Conservation (phyloP, 306 rosid species). For the Calophaca sinica region DNA sequence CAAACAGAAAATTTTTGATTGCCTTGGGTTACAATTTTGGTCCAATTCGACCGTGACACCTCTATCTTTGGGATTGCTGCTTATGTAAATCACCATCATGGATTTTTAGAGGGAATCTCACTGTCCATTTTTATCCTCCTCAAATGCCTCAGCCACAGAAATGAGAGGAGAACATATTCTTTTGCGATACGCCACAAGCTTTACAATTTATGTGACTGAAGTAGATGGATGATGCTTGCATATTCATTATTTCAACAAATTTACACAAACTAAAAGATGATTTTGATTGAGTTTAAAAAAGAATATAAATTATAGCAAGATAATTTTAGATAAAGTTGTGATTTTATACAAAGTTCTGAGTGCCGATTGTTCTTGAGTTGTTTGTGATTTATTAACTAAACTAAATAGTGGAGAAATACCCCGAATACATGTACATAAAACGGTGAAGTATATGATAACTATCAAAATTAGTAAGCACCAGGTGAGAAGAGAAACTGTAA, state of each 20-base stretch:
- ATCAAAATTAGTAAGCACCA: no score
- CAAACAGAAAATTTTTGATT: no score
- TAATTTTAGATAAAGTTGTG: background rate
- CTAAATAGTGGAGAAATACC: no score
- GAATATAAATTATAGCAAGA: background rate
- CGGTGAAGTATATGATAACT: no score
- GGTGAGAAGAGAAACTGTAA: no score
- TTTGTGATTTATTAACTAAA: background rate
- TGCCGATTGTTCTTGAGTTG: no score
- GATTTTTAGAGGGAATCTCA: constrained; percentile 21
- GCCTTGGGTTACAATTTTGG: no score
- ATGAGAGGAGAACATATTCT: constrained; percentile 35
- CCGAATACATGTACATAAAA: no score
- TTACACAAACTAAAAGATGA: background rate
- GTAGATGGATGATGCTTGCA: background rate
- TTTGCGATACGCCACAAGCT: background rate
- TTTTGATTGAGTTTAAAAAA: background rate
- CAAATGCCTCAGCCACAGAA: background rate
- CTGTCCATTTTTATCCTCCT: constrained; percentile 1
- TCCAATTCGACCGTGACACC: no score
- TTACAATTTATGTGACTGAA: background rate
- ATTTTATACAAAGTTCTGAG: background rate
- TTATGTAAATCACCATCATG: background rate
- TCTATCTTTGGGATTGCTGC: background rate
- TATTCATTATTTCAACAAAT: background rate